phyloP scores from a whole-genome alignment of 176 grass and related monocot genomes.

The Otatea glauca region DNA sequence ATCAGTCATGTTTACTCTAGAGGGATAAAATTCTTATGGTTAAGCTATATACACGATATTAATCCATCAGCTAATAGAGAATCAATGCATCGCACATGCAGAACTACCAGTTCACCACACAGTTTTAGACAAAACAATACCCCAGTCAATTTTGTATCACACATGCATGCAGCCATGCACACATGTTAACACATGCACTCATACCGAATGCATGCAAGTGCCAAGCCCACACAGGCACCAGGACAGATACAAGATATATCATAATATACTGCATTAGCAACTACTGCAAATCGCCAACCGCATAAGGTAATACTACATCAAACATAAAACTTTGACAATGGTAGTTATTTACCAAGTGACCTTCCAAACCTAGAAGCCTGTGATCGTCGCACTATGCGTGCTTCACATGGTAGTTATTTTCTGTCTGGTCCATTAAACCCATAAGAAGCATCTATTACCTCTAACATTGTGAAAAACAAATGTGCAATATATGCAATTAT shows the following conservation, averaged over 20 bases:
- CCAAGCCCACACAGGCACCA: not conserved
- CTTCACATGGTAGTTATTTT: not conserved
- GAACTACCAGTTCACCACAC: not conserved
- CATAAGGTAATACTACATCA: not conserved
- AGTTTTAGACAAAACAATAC: not conserved
- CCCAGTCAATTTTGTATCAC: not conserved
- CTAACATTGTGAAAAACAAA: not conserved
- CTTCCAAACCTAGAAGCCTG: not conserved
- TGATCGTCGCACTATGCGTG: not conserved
- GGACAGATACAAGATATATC: not conserved
- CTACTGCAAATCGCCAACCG: not conserved
- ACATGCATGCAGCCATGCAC: no score
- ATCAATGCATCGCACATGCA: not conserved
- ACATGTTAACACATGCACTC: not conserved
- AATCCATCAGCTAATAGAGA: not conserved
- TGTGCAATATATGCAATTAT: slow-evolving; percentile 17
- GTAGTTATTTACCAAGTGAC: not conserved
- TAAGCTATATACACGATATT: not conserved
- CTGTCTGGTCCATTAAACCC: not conserved
- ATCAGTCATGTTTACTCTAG: not conserved
- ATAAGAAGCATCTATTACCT: slow-evolving; percentile 4
- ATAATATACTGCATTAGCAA: not conserved
- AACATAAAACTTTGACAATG: not conserved
- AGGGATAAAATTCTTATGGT: not conserved
- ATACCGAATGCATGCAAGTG: not conserved